Conservation (phyloP, 352 stramenopile species). For the Globisporangium lucens region DNA sequence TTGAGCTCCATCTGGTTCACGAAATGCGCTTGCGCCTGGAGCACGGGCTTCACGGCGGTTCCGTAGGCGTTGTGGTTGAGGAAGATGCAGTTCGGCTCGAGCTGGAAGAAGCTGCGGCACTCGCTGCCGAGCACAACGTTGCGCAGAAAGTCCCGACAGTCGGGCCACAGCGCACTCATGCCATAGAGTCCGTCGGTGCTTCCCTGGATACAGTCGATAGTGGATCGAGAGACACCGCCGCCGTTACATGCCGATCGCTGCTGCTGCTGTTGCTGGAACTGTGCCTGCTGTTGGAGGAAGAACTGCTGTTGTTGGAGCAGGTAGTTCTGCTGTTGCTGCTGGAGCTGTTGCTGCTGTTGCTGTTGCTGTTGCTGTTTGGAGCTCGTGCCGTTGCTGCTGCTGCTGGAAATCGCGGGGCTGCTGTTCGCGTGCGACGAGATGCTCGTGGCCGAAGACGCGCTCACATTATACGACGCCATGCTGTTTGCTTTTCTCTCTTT, state of each 20-base stretch:
- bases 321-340: conserved; percentile 17
- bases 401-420: background rate
- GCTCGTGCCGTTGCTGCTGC: conserved; percentile 4
- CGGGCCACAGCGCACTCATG: conserved; percentile 73
- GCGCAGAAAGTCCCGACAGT: conserved; percentile 56
- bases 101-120: conserved; percentile 73
- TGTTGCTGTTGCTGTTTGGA: conserved; percentile 23
- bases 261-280: conserved; percentile 14
- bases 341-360: conserved; percentile 7
- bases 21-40: conserved; percentile 81
- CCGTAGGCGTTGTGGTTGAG: conserved; percentile 85
- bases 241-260: conserved; percentile 10
- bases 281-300: conserved; percentile 13
- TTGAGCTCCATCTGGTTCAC: conserved; percentile 89
- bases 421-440: conserved; percentile 18
- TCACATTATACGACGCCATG: conserved; percentile 29
- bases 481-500: background rate
- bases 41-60: conserved; percentile 66
- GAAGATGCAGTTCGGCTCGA: conserved; percentile 75
- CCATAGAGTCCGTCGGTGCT: conserved; percentile 21
- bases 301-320: conserved; percentile 11
- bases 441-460: conserved; percentile 8
- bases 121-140: conserved; percentile 60
- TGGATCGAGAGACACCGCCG: background rate
- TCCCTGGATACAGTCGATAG: background rate